Percentiles rank a stretch among this genome's conserved stretches.
Evolutionary conservation across 2,329 filamentous ascomycete genomes (phyloP).

Genomic region (Pseudogymnoascus sp.): DNA sequence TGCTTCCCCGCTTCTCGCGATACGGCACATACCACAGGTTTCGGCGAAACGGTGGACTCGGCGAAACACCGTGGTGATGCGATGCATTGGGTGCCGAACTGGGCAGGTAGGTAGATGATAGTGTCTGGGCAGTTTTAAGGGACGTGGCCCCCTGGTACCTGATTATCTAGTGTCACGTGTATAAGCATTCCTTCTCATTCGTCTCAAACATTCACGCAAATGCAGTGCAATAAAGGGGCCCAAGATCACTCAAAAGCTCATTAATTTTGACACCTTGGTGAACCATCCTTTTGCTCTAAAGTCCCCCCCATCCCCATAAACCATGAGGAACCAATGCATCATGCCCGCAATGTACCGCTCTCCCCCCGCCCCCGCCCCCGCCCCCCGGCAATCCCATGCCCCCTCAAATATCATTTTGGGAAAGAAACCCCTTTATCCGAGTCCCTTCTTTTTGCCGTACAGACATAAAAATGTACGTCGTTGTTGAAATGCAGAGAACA

Average conservation of each 20-base stretch:
- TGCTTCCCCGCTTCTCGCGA: not conserved
- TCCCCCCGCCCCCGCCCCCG: not conserved
- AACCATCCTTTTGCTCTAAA: constrained; percentile 2
- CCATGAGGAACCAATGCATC: constrained; percentile 7
- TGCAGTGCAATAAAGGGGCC: not conserved
- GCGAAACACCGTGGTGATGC: not conserved
- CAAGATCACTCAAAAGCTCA: constrained; percentile 3
- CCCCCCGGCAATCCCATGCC: not conserved
- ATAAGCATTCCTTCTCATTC: not conserved
- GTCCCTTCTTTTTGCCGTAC: constrained; percentile 3
- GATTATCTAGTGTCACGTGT: not conserved
- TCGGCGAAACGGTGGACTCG: not conserved
- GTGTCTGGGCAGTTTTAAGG: not conserved
- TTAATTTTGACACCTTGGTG: not conserved
- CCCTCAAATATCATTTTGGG: not conserved
- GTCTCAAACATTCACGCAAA: not conserved
- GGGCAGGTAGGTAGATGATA: not conserved
- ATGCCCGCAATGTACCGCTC: not conserved
- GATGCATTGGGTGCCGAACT: not conserved
- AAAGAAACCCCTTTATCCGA: not conserved
- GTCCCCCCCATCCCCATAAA: not conserved
- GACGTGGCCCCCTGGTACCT: not conserved
- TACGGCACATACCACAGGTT: not conserved
- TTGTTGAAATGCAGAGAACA: not conserved
- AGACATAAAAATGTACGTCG: constrained; percentile 2